Conservation (phyloP, 2,329 filamentous ascomycete genomes). For the Penicillium sp. region DNA sequence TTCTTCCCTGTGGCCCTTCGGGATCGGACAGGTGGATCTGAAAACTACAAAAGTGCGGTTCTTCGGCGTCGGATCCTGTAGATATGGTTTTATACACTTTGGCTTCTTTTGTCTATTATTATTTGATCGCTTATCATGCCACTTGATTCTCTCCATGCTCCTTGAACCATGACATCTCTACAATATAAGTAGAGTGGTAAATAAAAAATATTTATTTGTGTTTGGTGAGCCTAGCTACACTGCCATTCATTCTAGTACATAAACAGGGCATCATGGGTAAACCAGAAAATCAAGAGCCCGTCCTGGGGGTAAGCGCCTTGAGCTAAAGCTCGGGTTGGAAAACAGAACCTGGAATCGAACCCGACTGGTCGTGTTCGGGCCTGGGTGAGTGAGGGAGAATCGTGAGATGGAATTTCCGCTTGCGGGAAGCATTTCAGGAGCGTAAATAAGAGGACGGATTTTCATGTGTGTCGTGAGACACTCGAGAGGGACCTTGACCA, state of each 20-base stretch:
- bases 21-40: conserved; percentile 12
- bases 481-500: neutral
- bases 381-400: neutral
- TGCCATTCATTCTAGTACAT: conserved; percentile 27
- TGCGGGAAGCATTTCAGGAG: conserved; percentile 14
- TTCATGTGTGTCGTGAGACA: conserved; percentile 13
- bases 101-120: conserved; percentile 18
- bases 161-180: no score
- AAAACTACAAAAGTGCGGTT: conserved; percentile 25
- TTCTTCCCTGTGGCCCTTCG: conserved; percentile 6
- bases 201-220: conserved; percentile 5
- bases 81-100: conserved; percentile 28
- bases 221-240: conserved; percentile 10
- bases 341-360: conserved; percentile 7
- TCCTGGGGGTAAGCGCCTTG: conserved; percentile 28
- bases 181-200: neutral
- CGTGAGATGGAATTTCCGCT: conserved; percentile 11
- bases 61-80: conserved; percentile 24
- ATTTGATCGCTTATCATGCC: conserved; percentile 5
- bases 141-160: neutral
- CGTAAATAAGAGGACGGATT: conserved; percentile 11
- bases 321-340: conserved; percentile 11
- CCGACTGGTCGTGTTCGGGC: conserved; percentile 2
- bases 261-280: conserved; percentile 6
- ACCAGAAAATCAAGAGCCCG: conserved; percentile 11